Base-by-base conservation (phyloP, 2,329 filamentous ascomycete genomes). In the Hypoxylon sp. region DNA sequence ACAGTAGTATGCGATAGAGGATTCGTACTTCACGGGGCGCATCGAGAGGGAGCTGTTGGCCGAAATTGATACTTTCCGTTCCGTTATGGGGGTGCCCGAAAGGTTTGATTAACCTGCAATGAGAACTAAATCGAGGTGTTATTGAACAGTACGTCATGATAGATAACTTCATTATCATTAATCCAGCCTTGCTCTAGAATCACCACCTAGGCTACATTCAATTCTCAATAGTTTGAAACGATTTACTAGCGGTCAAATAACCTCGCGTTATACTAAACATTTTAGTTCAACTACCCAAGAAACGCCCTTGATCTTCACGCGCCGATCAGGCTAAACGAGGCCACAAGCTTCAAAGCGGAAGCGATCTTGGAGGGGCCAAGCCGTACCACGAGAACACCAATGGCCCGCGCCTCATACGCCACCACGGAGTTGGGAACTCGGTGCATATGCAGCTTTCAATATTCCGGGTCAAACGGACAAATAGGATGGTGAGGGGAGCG, bases 381-480 rank as follows among this genome's bases (percentile, higher is more conserved):
- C 14, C 14, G 58, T 55, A 44, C 54, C 35, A 59, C 59, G 14
- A 57, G 50, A 37, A 44, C 48, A 47, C 39, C 4, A 44, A 54
- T 22, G 39, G 3, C 39, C 39, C 39, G 48, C 46, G 11, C 42
- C n/a, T 57, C 39, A 35, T 57, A 57, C 48, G 51, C 59, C 46
- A 37, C 46, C 53, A 46, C 31, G 1, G 50, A 42, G 22, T 59
- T 63, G 31, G 35, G 52, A 53, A 59, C 42, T 63, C 52, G 57
- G 22, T 66, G 69, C 54, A 63, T 71, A 66, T 68, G 68, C 66
- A 66, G 55, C 55, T 17, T 62, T 57, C 60, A 62, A 66, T 69
- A 66, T 62, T 61, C 55, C 59, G 59, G 59, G 19, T 64, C 53
- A 35, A 55, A 55, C 26, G 60, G 63, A 59, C 66, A 64, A 71